Conservation (phyloP, 805 yeast species). For the Nakazawaea holstii region DNA sequence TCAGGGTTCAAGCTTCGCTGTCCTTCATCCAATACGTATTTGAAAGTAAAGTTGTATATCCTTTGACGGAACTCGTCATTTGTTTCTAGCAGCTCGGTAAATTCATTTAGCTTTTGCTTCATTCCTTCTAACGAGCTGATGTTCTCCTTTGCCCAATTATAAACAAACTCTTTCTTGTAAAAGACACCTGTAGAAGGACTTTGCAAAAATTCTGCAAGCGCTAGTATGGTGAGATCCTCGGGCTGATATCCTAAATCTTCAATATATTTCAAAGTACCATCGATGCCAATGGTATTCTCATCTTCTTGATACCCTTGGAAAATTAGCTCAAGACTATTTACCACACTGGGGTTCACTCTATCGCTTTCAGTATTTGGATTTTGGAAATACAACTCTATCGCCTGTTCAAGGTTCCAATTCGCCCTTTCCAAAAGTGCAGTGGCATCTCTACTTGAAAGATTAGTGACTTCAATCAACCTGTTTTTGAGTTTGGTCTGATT, state of each 20-base stretch:
- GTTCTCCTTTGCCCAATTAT: constrained; percentile 45
- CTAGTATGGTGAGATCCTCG: constrained; percentile 69
- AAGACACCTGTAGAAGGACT: constrained; percentile 67
- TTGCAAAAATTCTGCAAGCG: constrained; percentile 63
- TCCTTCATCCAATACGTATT: constrained; percentile 55
- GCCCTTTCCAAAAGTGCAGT: constrained; percentile 27
- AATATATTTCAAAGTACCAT: constrained; percentile 70
- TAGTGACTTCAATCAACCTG: constrained; percentile 37
- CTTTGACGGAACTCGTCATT: constrained; percentile 41
- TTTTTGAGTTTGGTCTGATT: constrained; percentile 11
- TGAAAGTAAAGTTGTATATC: constrained; percentile 70
- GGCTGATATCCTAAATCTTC: constrained; percentile 64
- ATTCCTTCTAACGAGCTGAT: constrained; percentile 36
- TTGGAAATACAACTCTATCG: constrained; percentile 26
- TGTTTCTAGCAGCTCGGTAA: constrained; percentile 27
- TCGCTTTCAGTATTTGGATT: constrained; percentile 5
- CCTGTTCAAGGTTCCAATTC: constrained; percentile 26
- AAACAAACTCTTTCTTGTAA: constrained; percentile 40
- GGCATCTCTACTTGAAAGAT: constrained; percentile 29
- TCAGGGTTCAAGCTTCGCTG: constrained; percentile 53
- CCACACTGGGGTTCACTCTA: not conserved
- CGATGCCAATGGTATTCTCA: constrained; percentile 52
- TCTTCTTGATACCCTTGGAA: constrained; percentile 26
- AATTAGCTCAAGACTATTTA: constrained; percentile 20
- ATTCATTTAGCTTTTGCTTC: constrained; percentile 30